These are phyloP conservation scores for Copromyces sp. DNA, from an alignment of 495 filamentous ascomycete species.

Conservation along the genomic window DNA sequence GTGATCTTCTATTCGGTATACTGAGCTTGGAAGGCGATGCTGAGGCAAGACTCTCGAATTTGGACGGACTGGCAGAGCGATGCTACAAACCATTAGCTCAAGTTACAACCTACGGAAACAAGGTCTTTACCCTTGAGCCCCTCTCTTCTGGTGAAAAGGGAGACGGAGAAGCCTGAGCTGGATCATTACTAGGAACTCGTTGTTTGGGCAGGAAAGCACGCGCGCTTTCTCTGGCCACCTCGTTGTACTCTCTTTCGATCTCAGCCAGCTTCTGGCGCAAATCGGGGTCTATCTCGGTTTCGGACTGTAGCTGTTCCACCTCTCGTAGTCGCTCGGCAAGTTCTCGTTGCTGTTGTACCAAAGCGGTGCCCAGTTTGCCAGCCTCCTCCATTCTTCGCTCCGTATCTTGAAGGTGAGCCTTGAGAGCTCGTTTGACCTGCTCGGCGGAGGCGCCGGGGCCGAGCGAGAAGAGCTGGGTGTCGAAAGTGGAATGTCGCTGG, in stretches of 20 bases:
- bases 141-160: conserved; percentile 38
- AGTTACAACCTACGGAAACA: background rate
- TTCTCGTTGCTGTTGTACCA: conserved; percentile 75
- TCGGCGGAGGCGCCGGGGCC: conserved; percentile 67
- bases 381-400: conserved; percentile 85
- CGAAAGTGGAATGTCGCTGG: conserved; percentile 69
- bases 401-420: conserved; percentile 86
- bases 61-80: conserved; percentile 64
- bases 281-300: conserved; percentile 75
- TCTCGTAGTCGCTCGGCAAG: conserved; percentile 74
- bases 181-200: conserved; percentile 55
- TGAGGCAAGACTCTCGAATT: conserved; percentile 75
- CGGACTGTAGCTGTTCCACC: conserved; percentile 67
- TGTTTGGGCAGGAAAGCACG: conserved; percentile 83
- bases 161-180: conserved; percentile 52
- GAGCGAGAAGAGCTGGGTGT: conserved; percentile 67
- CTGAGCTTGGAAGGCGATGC: conserved; percentile 83
- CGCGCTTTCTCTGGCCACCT: conserved; percentile 82
- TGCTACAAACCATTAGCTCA: conserved; percentile 25
- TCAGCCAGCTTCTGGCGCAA: conserved; percentile 73
- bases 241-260: conserved; percentile 89
- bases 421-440: conserved; percentile 77
- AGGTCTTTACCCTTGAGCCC: conserved; percentile 39
- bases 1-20: conserved; percentile 71
- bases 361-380: conserved; percentile 71